Base-by-base conservation (phyloP, 208 protist species). In the Leishmania martiniquensis region DNA sequence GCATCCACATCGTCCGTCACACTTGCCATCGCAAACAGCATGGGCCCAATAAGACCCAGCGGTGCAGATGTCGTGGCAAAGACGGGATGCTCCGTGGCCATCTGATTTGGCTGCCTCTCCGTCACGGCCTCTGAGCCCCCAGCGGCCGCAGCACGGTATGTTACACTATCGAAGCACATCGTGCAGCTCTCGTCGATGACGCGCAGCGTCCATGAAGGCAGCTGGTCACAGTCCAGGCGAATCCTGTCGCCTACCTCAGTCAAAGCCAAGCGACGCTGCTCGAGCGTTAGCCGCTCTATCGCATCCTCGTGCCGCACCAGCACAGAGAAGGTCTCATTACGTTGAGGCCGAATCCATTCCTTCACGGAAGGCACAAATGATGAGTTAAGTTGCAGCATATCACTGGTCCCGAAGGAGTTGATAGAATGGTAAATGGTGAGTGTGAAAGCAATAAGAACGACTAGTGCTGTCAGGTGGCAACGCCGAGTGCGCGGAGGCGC, bases 11-110 rank as follows among this genome's bases (percentile, higher is more conserved):
- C 45, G 45, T 49, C 45, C 45, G 45, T 49, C 45, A 49, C 45
- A 12, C 45, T 49, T 12, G 45, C 45, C 45, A 49, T 49, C 45
- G 45, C 45, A 49, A 49, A 49, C 45, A 81, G 87, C 44, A 89
- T 87, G 5, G 87, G 20, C 71, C 82, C 87, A 13, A 83, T 45
- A 17, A 63, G 74, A 29, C 74, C 74, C 3, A 72, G 51, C 22
- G 74, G 74, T 15, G 65, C 65, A 29, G 49, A 51, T 6, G 65
- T 1, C 12, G 65, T 72, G 47, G 73, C 73, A 4, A 77, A 55
- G 0, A 77, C 62, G n/a, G 47, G 13, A 29, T n/a, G 54, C 25
- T 17, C 13, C 13, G 10, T 17, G 15, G 5, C 9, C 25, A 3
- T 60, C 54, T 60, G 22, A 29, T 60, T 20, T 60, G 15, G 5